phyloP scores from a whole-genome alignment of 768 basidiomycete genomes.

The Daedaleopsis nitida region DNA sequence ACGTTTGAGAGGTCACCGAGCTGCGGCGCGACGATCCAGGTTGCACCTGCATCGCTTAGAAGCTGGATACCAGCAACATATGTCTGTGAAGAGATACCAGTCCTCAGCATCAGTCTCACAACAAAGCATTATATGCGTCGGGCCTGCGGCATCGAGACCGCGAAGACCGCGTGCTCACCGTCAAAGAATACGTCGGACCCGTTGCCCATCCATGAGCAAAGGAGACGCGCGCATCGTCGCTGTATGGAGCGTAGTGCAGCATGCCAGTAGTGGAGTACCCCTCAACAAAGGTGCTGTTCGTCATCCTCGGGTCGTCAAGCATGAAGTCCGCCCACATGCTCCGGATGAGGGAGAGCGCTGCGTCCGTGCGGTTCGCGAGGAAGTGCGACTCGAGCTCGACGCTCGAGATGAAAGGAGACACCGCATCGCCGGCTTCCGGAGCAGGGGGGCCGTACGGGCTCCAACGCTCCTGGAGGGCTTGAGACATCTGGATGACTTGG shows the following conservation, averaged over 20 bases:
- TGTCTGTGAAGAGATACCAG: neutral
- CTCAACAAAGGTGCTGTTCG: constrained; percentile 24
- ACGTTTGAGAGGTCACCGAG: constrained; percentile 11
- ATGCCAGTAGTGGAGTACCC: constrained; percentile 15
- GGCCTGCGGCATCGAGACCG: no score
- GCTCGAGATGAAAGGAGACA: constrained; percentile 19
- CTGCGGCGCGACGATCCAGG: constrained; percentile 15
- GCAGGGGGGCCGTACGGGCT: constrained; percentile 17
- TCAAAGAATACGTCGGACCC: constrained; percentile 19
- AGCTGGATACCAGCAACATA: constrained; percentile 17
- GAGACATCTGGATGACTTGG: constrained; percentile 11
- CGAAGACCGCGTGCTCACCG: neutral
- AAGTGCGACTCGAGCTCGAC: constrained; percentile 22
- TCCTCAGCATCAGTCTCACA: neutral
- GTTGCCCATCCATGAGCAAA: constrained; percentile 21
- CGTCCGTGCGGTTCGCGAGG: constrained; percentile 14
- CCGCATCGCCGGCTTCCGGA: constrained; percentile 18
- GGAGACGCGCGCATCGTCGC: constrained; percentile 18
- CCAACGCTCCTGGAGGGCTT: constrained; percentile 14
- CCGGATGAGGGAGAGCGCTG: constrained; percentile 18
- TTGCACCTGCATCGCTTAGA: constrained; percentile 15
- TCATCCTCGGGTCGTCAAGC: constrained; percentile 24
- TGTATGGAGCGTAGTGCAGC: constrained; percentile 21
- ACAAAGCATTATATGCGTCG: neutral
- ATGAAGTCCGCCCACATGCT: constrained; percentile 23